Evolutionary conservation across 768 basidiomycete genomes (phyloP).

Genomic region (Suillus luteus): DNA sequence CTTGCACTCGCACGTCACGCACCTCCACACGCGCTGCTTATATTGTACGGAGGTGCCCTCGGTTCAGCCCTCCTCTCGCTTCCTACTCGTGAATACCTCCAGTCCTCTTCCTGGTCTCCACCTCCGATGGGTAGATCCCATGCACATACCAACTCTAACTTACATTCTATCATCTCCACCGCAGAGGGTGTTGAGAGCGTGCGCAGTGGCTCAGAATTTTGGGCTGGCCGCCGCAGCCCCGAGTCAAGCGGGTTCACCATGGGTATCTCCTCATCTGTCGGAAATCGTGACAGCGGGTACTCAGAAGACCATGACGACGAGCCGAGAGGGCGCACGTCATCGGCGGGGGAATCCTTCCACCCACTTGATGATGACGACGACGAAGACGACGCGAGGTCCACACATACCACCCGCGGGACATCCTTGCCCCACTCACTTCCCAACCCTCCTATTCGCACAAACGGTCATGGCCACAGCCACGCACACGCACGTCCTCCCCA

Average conservation of each 20-base stretch:
- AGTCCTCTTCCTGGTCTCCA: conserved; percentile 73
- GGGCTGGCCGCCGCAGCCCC: conserved; percentile 49
- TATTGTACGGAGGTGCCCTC: conserved; percentile 78
- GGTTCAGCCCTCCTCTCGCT: conserved; percentile 81
- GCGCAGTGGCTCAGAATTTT: conserved; percentile 76
- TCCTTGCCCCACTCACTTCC: conserved; percentile 14
- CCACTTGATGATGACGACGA: conserved; percentile 33
- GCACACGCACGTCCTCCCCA: neutral
- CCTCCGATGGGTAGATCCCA: conserved; percentile 21
- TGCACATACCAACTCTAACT: conserved; percentile 22
- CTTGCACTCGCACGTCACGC: conserved; percentile 70
- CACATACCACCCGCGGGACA: conserved; percentile 13
- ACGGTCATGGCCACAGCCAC: neutral
- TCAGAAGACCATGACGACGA: conserved; percentile 12
- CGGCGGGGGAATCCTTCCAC: conserved; percentile 34
- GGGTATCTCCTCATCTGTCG: neutral
- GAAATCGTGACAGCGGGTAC: conserved; percentile 22
- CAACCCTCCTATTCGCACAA: conserved; percentile 12
- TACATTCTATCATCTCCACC: conserved; percentile 10
- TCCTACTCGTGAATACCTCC: conserved; percentile 85
- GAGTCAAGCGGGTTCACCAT: conserved; percentile 14
- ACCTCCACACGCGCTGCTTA: conserved; percentile 74
- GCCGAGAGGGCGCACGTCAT: neutral
- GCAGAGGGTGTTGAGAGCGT: conserved; percentile 44
- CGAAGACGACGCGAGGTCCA: conserved; percentile 25